These are phyloP conservation scores for Stenogyne calaminthoides DNA, from an alignment of 305 asterid species.

Conservation along the genomic window DNA sequence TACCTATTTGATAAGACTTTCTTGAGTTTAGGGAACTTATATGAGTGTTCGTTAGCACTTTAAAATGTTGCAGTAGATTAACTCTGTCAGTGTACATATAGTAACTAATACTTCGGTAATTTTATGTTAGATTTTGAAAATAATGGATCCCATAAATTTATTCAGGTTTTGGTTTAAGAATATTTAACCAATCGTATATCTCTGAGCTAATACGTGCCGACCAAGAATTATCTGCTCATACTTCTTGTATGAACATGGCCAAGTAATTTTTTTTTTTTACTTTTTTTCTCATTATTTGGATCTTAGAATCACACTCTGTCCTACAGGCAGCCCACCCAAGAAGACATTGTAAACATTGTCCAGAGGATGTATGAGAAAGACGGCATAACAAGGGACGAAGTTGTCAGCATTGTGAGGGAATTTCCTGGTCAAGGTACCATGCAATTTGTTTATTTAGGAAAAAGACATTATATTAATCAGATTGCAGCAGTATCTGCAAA, in stretches of 20 bases:
- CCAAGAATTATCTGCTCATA: neutral
- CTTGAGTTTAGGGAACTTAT: constrained; percentile 12
- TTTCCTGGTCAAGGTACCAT: constrained; percentile 87
- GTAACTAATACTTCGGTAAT: neutral
- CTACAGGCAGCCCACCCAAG: constrained; percentile 91
- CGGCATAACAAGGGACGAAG: constrained; percentile 69
- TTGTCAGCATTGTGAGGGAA: constrained; percentile 55
- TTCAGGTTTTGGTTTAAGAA: constrained; percentile 5
- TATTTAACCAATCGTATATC: constrained; percentile 1
- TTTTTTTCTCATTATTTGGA: constrained; percentile 9
- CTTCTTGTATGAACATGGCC: neutral
- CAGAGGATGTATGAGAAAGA: constrained; percentile 86
- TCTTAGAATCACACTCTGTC: constrained; percentile 21
- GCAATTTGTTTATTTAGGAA: neutral
- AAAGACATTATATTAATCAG: neutral
- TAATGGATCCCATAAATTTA: neutral
- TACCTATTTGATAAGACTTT: neutral
- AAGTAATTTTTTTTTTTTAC: neutral
- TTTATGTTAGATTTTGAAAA: neutral
- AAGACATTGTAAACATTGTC: constrained; percentile 87
- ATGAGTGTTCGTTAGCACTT: neutral
- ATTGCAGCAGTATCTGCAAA: neutral
- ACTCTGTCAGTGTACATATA: neutral
- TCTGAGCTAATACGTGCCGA: constrained; percentile 12
- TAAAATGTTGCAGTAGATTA: neutral